phyloP scores from a whole-genome alignment of 2,329 filamentous ascomycete genomes.

The Aspergillus texensis region DNA sequence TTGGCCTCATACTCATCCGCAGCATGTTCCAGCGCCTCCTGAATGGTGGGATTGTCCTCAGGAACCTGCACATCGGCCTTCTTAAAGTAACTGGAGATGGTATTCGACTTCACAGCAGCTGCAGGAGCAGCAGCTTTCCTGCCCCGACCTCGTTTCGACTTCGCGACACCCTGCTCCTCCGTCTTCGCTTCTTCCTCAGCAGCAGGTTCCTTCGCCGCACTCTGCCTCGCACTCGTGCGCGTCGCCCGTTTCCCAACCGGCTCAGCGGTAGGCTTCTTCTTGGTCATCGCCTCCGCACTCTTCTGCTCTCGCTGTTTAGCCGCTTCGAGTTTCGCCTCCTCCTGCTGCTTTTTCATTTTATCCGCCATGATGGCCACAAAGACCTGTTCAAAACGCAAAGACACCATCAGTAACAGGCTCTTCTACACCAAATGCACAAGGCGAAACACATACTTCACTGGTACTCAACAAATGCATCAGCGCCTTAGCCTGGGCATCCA shows the following conservation, averaged over 20 bases:
- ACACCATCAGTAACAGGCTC: slow-evolving; percentile 6
- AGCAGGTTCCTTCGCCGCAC: slow-evolving; percentile 16
- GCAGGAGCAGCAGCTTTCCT: slow-evolving; percentile 28
- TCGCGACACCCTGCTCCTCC: slow-evolving; percentile 21
- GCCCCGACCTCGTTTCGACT: slow-evolving; percentile 30
- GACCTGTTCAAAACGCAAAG: slow-evolving; percentile 32
- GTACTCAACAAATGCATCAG: slow-evolving; percentile 50
- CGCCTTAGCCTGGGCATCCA: slow-evolving; percentile 48
- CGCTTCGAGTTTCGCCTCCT: slow-evolving; percentile 42
- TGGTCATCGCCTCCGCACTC: slow-evolving; percentile 25
- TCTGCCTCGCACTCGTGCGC: slow-evolving; percentile 32
- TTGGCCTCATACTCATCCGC: slow-evolving; percentile 61
- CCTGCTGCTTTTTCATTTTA: slow-evolving; percentile 52
- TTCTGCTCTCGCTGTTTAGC: slow-evolving; percentile 31
- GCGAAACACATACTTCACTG: slow-evolving; percentile 38
- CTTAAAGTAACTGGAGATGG: slow-evolving; percentile 63
- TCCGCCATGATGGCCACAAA: slow-evolving; percentile 54
- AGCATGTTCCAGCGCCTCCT: slow-evolving; percentile 61
- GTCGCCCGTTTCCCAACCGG: slow-evolving; percentile 32
- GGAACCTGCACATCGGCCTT: slow-evolving; percentile 60
- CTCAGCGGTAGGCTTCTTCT: slow-evolving; percentile 25
- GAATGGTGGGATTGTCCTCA: slow-evolving; percentile 55
- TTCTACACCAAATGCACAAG: not conserved
- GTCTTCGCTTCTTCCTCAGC: slow-evolving; percentile 20
- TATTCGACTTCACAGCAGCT: slow-evolving; percentile 33